These are phyloP conservation scores for Bjerkandera adusta DNA, from an alignment of 1,284 basidiomycete species.

Conservation along the genomic window DNA sequence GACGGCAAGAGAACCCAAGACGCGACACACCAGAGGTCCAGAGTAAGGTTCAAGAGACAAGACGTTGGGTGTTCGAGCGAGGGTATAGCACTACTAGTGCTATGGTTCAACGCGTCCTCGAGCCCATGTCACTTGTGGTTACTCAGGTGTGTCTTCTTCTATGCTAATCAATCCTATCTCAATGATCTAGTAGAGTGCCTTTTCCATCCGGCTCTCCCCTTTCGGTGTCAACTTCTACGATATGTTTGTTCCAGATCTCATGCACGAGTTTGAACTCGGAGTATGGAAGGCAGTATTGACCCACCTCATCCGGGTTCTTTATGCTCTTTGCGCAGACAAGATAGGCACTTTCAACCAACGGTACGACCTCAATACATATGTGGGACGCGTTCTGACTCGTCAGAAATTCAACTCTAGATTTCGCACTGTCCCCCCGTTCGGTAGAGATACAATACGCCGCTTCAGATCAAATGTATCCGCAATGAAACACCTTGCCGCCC, in stretches of 20 bases:
- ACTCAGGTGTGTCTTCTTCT: background rate
- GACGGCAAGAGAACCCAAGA: background rate
- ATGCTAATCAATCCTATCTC: too few relatives aligned
- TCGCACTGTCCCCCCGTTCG: conserved; percentile 24
- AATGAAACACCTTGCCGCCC: conserved; percentile 27
- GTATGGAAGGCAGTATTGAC: conserved; percentile 26
- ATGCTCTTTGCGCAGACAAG: conserved; percentile 9
- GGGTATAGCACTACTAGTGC: conserved; percentile 2
- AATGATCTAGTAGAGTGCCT: conserved; percentile 29
- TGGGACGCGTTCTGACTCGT: background rate
- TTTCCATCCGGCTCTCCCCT: conserved; percentile 19
- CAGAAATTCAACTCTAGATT: conserved; percentile 8
- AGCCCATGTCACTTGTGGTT: conserved; percentile 2
- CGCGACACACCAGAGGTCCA: conserved; percentile 2
- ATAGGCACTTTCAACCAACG: conserved; percentile 20
- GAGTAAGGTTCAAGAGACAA: background rate
- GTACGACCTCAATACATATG: conserved; percentile 13
- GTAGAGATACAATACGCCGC: conserved; percentile 23
- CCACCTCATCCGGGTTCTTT: conserved; percentile 25
- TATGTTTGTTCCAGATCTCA: conserved; percentile 23
- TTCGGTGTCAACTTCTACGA: conserved; percentile 16
- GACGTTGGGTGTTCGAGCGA: conserved; percentile 9
- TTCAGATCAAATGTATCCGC: conserved; percentile 24
- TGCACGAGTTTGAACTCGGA: conserved; percentile 30
- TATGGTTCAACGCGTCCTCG: background rate